Base-by-base conservation (phyloP, 139 green algal species). In the Chlamydomonas sp. region DNA sequence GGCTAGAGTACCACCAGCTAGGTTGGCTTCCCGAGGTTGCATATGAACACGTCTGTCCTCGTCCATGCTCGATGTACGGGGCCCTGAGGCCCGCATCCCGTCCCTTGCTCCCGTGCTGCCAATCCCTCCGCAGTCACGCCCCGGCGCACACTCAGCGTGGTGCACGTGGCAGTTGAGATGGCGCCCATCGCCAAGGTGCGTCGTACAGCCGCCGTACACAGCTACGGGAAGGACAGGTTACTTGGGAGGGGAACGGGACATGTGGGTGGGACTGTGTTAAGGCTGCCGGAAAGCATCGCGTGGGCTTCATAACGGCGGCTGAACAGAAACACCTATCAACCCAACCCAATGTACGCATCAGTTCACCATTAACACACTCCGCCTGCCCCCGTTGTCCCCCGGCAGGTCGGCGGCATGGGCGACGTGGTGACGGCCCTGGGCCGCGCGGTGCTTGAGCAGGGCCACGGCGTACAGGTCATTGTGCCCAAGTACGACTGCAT, bases 131-230 rank as follows among this genome's bases (percentile, higher is more conserved):
- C 75, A 90, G 73, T 60, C 64, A 79, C 80, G 2, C 74, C 59
- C 9, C 58, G 76, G 18, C 79, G 77, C 88, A 88, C 90, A 18
- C 91, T 98, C 64, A 92, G 94, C 84, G 89, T 99, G 4, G 93
- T 97, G 12, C 98, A 99, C 91, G 91, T 99, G 4, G 95, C 97
- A 4, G 95, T 99, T 2, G 98, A 99, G 93, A 99, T 99, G 98
- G 98, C 98, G 66, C 98, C 98, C 62, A 98, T 99, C 85, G 97
- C 97, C 59, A 99, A 99, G 96, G 97, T 95, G 66, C 2, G 87
- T 31, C 17, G 74, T n/a, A 66, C 60, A 14, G 71, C 6, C 31
- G 64, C 12, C 10, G 9, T 69, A 17, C 10, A 12, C 64, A 12
- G 64, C 60, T 3, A 58, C 1, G 77, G 12, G 77, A 16, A 12